phyloP scores from a whole-genome alignment of 257 asterid species.

The Nicotiana tabacum region DNA sequence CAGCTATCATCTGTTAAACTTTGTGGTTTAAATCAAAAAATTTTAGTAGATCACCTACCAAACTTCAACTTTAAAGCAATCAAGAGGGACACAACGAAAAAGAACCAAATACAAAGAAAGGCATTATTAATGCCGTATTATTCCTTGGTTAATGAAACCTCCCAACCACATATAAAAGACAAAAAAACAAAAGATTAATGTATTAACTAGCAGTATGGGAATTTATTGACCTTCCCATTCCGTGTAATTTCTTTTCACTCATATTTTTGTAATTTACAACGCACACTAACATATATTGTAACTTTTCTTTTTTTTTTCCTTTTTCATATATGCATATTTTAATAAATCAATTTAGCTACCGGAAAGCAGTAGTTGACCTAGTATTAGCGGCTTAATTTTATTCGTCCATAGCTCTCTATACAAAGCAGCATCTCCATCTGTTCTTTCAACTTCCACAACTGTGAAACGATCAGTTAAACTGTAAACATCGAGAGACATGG shows the following conservation, averaged over 20 bases:
- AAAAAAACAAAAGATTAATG: not conserved
- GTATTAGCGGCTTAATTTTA: conserved; percentile 37
- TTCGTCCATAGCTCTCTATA: conserved; percentile 31
- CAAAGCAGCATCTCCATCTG: conserved; percentile 16
- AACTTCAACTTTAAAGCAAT: no score
- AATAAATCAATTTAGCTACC: conserved; percentile 8
- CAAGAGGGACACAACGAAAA: not conserved
- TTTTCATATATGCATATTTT: no score
- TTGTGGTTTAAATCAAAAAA: no score
- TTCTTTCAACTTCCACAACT: conserved; percentile 41
- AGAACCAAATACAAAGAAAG: not conserved
- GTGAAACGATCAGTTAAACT: conserved; percentile 27
- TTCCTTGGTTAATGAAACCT: not conserved
- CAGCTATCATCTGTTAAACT: no score
- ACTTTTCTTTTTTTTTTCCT: not conserved
- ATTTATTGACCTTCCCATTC: not conserved
- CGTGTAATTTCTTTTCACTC: not conserved
- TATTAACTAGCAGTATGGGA: not conserved
- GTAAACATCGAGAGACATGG: conserved; percentile 31
- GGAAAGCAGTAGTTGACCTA: not conserved
- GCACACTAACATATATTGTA: not conserved
- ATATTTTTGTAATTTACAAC: not conserved
- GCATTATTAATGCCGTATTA: not conserved
- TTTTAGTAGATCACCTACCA: no score
- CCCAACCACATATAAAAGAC: not conserved